Percentiles rank a stretch among this genome's conserved stretches.
These are phyloP conservation scores for Cryptomeria japonica DNA, from an alignment of 75 land plant species.

Conservation along the genomic window DNA sequence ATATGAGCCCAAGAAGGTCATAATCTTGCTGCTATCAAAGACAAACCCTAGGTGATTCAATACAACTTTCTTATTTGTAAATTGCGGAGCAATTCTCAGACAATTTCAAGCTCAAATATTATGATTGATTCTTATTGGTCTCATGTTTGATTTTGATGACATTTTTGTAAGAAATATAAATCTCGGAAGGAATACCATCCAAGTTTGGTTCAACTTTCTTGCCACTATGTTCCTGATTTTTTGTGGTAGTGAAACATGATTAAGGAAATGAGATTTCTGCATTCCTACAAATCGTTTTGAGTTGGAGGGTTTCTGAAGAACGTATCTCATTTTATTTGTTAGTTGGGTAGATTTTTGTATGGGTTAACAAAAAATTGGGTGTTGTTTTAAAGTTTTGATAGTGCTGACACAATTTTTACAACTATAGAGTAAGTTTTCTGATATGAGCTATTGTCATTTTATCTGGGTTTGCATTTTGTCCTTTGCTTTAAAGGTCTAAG, in stretches of 20 bases:
- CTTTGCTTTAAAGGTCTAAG: neutral
- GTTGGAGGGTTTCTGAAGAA: neutral
- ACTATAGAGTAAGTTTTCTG: too few species aligned
- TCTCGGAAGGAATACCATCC: neutral
- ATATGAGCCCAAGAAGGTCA: neutral
- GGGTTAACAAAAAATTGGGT: neutral
- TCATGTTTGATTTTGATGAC: neutral
- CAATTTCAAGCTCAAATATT: neutral
- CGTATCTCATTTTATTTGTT: neutral
- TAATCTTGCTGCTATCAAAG: neutral
- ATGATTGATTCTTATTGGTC: neutral
- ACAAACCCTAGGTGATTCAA: neutral
- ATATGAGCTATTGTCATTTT: too few species aligned
- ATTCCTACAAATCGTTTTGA: neutral
- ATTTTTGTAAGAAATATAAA: neutral
- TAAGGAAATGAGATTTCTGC: too few species aligned
- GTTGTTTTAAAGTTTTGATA: neutral
- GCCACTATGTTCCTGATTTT: neutral
- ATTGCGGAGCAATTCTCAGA: neutral
- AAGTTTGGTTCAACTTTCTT: neutral
- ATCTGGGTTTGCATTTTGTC: neutral
- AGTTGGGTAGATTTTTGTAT: neutral
- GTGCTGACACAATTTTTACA: too few species aligned
- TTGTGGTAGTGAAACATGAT: neutral
- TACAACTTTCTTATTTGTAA: neutral